These are phyloP conservation scores for Aspergillus haitiensis DNA, from an alignment of 495 filamentous ascomycete species.

Conservation along the genomic window DNA sequence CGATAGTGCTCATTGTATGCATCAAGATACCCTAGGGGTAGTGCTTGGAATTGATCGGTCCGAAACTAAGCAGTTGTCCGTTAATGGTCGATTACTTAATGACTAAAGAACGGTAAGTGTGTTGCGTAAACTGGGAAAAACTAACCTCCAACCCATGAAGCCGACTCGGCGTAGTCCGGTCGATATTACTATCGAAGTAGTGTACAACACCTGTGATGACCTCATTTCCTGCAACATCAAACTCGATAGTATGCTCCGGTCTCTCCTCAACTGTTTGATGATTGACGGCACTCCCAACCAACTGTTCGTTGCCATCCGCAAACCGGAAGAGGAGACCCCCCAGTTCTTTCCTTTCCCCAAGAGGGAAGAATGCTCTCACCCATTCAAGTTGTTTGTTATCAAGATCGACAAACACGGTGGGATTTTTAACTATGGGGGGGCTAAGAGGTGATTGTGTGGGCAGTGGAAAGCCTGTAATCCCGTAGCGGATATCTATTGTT, in stretches of 20 bases:
- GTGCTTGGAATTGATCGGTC: not conserved
- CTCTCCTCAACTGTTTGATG: not conserved
- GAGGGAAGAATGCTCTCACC: not conserved
- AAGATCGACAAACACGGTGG: not conserved
- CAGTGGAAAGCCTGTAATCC: not conserved
- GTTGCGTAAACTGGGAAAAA: not conserved
- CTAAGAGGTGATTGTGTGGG: not conserved
- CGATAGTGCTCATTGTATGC: constrained; percentile 1
- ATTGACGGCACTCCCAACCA: not conserved
- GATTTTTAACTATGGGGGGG: not conserved
- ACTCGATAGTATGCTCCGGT: not conserved
- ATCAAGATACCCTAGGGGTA: not conserved
- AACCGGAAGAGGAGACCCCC: not conserved
- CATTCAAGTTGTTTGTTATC: not conserved
- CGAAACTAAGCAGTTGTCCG: not conserved
- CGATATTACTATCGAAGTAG: constrained; percentile 4
- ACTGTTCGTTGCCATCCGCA: not conserved
- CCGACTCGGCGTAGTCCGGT: not conserved
- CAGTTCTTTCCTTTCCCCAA: constrained; percentile 1
- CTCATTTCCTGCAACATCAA: constrained; percentile 1
- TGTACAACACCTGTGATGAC: not conserved
- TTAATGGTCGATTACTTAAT: not conserved
- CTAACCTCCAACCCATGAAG: constrained; percentile 2
- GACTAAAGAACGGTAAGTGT: not conserved
- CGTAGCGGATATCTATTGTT: not conserved